Evolutionary conservation across 495 filamentous ascomycete species (phyloP).

Genomic region (Talaromyces borbonicus): DNA sequence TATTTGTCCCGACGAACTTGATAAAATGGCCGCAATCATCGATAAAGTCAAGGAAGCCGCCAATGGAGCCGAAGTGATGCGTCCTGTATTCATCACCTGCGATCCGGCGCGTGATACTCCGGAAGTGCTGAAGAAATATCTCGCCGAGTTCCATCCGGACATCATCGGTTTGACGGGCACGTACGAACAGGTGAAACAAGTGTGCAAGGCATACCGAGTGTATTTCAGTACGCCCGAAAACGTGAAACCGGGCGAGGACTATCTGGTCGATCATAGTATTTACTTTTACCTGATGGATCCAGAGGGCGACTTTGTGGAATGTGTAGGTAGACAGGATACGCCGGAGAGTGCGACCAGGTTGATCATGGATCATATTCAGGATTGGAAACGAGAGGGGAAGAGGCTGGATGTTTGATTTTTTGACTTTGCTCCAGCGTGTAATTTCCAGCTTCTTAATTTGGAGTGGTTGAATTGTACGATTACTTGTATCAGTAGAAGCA

Average conservation of each 20-base stretch:
- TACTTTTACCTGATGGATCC: slow-evolving; percentile 99
- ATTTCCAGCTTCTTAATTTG: background rate
- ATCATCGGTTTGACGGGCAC: slow-evolving; percentile 86
- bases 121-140: slow-evolving; percentile 70
- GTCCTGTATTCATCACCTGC: slow-evolving; percentile 88
- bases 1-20: slow-evolving; percentile 97
- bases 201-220: slow-evolving; percentile 91
- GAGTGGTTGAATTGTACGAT: background rate
- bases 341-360: slow-evolving; percentile 76
- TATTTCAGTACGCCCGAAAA: slow-evolving; percentile 90
- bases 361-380: slow-evolving; percentile 78
- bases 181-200: slow-evolving; percentile 81
- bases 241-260: slow-evolving; percentile 88
- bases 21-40: slow-evolving; percentile 94
- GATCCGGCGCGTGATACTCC: slow-evolving; percentile 88
- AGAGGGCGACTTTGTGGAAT: slow-evolving; percentile 96
- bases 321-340: slow-evolving; percentile 86
- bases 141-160: slow-evolving; percentile 83
- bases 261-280: slow-evolving; percentile 96
- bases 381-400: slow-evolving; percentile 62
- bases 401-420: slow-evolving; percentile 22
- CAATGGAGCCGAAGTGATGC: slow-evolving; percentile 39
- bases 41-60: slow-evolving; percentile 57
- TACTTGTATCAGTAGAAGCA: no score
- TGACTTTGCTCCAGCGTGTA: slow-evolving; percentile 21